A percentile compares a stretch with the other conserved stretches of the same genome.
phyloP scores from a whole-genome alignment of 2,329 filamentous ascomycete genomes.

The Cercospora sp. region DNA sequence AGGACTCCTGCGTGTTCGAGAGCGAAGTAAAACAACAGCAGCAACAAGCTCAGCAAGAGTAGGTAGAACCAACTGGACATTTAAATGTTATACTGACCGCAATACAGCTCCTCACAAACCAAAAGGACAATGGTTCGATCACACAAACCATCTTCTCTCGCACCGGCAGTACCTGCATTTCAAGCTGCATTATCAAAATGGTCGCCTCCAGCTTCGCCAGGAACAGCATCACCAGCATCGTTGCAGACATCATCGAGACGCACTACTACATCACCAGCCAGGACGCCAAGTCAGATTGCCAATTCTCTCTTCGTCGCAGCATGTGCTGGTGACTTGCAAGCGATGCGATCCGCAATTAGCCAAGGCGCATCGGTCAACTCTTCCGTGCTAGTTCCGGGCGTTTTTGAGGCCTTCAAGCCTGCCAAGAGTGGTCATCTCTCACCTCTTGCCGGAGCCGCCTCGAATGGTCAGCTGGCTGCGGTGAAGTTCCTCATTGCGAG shows the following conservation, averaged over 20 bases:
- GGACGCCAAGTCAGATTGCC: constrained; percentile 24
- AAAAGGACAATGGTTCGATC: constrained; percentile 19
- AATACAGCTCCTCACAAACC: constrained; percentile 17
- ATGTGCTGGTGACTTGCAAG: constrained; percentile 35
- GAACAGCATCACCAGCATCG: constrained; percentile 31
- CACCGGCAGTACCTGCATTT: constrained; percentile 30
- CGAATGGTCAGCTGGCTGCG: constrained; percentile 32
- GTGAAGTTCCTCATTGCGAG: constrained; percentile 34
- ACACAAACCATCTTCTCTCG: constrained; percentile 27
- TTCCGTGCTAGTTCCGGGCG: constrained; percentile 30
- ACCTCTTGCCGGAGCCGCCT: constrained; percentile 38
- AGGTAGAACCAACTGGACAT: not conserved
- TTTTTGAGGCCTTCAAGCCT: constrained; percentile 40
- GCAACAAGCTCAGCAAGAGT: not conserved
- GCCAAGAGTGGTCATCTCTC: constrained; percentile 38
- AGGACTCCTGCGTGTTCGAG: constrained; percentile 28
- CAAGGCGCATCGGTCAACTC: constrained; percentile 36
- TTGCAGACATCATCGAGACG: constrained; percentile 16
- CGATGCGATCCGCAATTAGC: constrained; percentile 32
- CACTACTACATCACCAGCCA: constrained; percentile 16
- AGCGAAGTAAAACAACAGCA: constrained; percentile 7
- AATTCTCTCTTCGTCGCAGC: constrained; percentile 35
- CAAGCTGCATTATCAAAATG: constrained; percentile 33
- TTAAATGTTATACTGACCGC: constrained; percentile 14
- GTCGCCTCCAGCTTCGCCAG: constrained; percentile 38